These are phyloP conservation scores for Coemansia reversa DNA, from an alignment of 192 early-diverging fungal genomes.

Conservation along the genomic window DNA sequence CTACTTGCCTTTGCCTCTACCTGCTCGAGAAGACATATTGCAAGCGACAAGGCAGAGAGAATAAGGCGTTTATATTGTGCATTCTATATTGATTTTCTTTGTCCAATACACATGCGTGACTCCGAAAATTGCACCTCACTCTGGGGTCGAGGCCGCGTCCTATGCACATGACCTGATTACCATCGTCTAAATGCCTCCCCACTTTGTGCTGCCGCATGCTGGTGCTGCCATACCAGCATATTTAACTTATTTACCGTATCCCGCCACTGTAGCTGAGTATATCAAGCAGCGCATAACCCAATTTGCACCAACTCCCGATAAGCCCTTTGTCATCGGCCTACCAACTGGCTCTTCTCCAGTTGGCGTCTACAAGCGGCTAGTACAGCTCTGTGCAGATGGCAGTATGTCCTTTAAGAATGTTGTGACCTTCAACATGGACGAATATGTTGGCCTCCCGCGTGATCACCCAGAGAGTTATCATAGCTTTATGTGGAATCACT, in stretches of 20 bases:
- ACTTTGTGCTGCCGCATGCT: neutral
- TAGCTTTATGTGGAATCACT: conserved; percentile 88
- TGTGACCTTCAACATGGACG: conserved; percentile 92
- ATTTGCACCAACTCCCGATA: conserved; percentile 69
- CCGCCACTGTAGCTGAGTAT: conserved; percentile 65
- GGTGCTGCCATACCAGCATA: neutral
- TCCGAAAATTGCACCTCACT: neutral
- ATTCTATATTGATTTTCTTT: neutral
- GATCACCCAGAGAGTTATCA: conserved; percentile 89
- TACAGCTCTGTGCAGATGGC: conserved; percentile 66
- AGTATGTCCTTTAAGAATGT: conserved; percentile 76
- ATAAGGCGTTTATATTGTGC: neutral
- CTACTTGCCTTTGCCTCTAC: neutral
- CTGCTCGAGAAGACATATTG: neutral
- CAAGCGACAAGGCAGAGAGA: neutral
- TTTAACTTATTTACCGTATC: neutral
- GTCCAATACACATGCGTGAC: neutral
- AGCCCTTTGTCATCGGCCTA: conserved; percentile 83
- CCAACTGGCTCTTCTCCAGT: conserved; percentile 87
- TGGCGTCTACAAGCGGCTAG: conserved; percentile 76
- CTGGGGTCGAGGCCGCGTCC: neutral
- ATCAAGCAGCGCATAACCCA: conserved; percentile 76
- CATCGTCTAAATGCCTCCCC: neutral
- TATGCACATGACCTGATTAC: conserved; percentile 14
- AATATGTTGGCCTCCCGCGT: conserved; percentile 80